Conservation (phyloP, 2,329 filamentous ascomycete species). For the Stemphylium vesicarium region DNA sequence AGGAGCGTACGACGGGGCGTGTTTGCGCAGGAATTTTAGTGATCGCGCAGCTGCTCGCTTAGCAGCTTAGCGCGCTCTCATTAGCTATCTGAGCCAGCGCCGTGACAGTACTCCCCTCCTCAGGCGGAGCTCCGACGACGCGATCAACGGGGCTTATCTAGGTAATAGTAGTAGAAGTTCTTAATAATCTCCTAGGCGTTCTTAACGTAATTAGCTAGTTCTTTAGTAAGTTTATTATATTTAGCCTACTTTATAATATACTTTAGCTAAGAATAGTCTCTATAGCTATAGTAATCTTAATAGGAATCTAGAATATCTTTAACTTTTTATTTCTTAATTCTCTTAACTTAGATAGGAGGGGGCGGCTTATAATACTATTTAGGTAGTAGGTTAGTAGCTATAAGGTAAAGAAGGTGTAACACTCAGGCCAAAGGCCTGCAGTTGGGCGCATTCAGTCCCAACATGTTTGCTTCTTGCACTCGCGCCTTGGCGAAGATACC, state of each 20-base stretch:
- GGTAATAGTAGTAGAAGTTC: background rate
- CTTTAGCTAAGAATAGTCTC: background rate
- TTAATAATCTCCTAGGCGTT: background rate
- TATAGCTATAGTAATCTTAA: background rate
- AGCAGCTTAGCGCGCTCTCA: too few species aligned
- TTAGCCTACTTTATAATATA: too few species aligned
- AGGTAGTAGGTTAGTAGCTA: background rate
- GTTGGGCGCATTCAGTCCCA: too few species aligned
- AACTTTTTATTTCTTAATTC: background rate
- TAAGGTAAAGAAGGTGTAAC: background rate
- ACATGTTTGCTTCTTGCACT: too few species aligned
- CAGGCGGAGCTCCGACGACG: background rate
- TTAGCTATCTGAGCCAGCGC: too few species aligned
- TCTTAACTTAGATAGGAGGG: background rate
- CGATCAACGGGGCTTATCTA: background rate
- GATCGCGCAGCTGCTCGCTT: too few species aligned
- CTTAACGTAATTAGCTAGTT: too few species aligned
- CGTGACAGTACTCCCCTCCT: background rate
- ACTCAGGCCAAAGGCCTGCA: too few species aligned
- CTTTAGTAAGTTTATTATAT: background rate
- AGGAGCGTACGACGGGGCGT: too few species aligned
- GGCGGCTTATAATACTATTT: background rate
- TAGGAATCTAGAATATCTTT: background rate
- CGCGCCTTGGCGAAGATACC: too few species aligned
- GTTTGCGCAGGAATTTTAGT: too few species aligned